Conservation (phyloP, 176 grass and related monocot genomes). For the Cymbopogon citratus region DNA sequence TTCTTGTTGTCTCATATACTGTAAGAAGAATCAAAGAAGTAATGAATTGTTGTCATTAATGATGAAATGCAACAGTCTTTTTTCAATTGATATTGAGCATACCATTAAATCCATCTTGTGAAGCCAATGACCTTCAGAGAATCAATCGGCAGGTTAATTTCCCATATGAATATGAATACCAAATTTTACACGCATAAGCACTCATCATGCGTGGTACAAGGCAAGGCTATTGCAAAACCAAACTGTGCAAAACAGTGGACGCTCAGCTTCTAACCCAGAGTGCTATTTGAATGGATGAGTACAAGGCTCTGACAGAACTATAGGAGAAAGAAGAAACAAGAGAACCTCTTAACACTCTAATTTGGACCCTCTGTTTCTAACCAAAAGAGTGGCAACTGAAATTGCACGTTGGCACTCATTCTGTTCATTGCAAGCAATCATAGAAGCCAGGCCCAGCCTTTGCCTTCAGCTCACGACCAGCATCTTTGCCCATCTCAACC, state of each 20-base stretch:
- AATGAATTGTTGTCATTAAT: not conserved
- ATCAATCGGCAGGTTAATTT: no score
- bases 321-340: not conserved
- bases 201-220: no score
- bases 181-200: no score
- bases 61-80: not conserved
- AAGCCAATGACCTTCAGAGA: conserved; percentile 81
- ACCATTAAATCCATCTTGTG: conserved; percentile 77
- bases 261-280: no score
- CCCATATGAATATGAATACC: no score
- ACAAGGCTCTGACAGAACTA: conserved; percentile 21
- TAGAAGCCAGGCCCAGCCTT: conserved; percentile 75
- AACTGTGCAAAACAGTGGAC: no score
- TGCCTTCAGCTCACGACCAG: conserved; percentile 73
- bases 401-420: not conserved
- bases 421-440: conserved; percentile 47
- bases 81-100: not conserved
- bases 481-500: conserved; percentile 91
- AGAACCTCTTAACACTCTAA: conserved; percentile 8
- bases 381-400: not conserved
- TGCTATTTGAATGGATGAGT: no score
- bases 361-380: not conserved
- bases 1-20: conserved; percentile 90
- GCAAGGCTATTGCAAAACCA: no score
- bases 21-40: not conserved